Base-by-base conservation (phyloP, 2,329 filamentous ascomycete species). In the Aspergillus quadricinctus region DNA sequence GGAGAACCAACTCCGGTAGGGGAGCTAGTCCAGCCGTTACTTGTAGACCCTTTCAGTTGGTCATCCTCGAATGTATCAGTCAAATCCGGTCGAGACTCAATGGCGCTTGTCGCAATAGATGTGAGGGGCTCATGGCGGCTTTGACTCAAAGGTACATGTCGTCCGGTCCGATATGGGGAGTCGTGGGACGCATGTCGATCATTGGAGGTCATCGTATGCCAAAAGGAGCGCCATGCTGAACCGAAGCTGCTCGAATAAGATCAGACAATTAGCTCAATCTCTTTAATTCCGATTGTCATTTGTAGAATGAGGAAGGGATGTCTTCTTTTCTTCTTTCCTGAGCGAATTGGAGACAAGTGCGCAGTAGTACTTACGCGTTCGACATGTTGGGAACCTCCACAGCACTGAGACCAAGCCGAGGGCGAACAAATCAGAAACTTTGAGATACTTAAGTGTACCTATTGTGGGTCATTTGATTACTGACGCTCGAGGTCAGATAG, bases 151-250 rank as follows among this genome's bases (percentile, higher is more conserved):
- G 92, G 92, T 59, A 96, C 89, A 77, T 97, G 93, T 71, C 89
- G 87, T 62, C 92, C 92, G 59, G 89, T 90, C 71, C 92, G 88
- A 77, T 96, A 95, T 51, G 94, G 92, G 57, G 93, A 96, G 77
- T 99, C 90, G 80, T 88, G 90, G 60, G 87, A 88, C 62, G 94
- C 96, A 79, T 99, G 86, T 60, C 94, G 96, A 79, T 86, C 82
- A 69, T 87, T 83, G 62, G 85, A 88, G 72, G 85, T 88, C 83
- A 89, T 94, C 66, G 89, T 86, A 81, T 97, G 94, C 94, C 94
- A 99, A 79, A 99, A 93, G 60, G 89, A 89, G 77, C 89, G 89
- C 77, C 94, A 89, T 76, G 88, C 85, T 66, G 83, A 83, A 66
- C 85, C 82, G 70, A 93, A 75, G 69, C 88, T 88, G 64, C 45